A percentile compares a stretch with the other conserved stretches of the same genome.
These are phyloP conservation scores for Cyamopsis tetragonoloba DNA, from an alignment of 306 rosid species.

Conservation along the genomic window DNA sequence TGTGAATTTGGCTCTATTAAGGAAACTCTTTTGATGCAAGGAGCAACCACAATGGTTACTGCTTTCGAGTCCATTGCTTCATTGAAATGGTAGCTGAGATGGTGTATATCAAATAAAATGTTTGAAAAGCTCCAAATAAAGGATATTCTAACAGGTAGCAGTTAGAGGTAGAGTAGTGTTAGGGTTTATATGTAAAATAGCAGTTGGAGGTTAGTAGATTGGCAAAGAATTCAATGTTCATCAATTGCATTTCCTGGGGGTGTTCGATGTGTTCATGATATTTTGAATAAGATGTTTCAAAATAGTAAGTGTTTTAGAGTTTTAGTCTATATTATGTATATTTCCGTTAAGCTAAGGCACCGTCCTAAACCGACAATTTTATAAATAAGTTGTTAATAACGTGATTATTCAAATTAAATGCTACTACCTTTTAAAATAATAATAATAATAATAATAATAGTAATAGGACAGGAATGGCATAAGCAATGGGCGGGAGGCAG, in stretches of 20 bases:
- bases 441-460: background rate
- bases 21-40: constrained; percentile 4
- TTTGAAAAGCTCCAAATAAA: background rate
- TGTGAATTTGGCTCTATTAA: constrained; percentile 20
- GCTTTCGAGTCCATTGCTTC: constrained; percentile 7
- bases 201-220: constrained; percentile 13
- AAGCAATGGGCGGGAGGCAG: background rate
- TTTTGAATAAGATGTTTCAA: too few species aligned
- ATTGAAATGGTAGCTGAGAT: background rate
- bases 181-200: constrained; percentile 3
- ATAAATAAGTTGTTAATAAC: too few species aligned
- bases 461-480: constrained; percentile 6
- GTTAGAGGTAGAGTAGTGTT: background rate
- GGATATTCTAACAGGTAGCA: background rate
- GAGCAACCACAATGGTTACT: background rate
- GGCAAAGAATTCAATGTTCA: background rate
- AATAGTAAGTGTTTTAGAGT: too few species aligned
- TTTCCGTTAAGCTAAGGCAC: too few species aligned
- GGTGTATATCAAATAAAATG: background rate
- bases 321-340: too few species aligned
- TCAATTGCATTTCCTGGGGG: background rate
- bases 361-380: too few species aligned
- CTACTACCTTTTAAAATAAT: too few species aligned
- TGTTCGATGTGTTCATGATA: constrained; percentile 4
- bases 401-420: too few species aligned